phyloP scores from a whole-genome alignment of 495 filamentous ascomycete species.

The Neurospora terricola region DNA sequence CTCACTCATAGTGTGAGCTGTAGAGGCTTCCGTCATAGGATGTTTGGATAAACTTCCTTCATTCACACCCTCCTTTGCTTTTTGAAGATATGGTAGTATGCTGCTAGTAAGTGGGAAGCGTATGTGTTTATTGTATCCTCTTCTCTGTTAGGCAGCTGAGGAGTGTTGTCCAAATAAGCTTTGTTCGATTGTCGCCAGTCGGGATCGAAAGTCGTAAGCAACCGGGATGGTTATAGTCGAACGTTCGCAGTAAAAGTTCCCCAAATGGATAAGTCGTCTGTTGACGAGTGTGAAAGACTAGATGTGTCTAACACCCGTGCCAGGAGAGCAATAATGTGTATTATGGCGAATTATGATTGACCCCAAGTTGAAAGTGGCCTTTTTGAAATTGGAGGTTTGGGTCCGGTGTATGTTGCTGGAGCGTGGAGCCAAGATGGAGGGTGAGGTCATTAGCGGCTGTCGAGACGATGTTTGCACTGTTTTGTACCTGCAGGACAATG shows the following conservation, averaged over 20 bases:
- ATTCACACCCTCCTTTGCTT: background rate
- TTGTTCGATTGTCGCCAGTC: background rate
- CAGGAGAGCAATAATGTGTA: background rate
- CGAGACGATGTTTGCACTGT: background rate
- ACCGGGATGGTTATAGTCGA: background rate
- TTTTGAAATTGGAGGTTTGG: background rate
- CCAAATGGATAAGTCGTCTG: background rate
- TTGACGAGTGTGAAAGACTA: background rate
- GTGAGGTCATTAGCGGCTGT: background rate
- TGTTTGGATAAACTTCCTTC: background rate
- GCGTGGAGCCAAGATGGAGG: background rate
- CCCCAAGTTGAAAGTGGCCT: background rate
- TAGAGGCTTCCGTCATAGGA: background rate
- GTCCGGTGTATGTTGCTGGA: background rate
- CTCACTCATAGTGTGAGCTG: conserved; percentile 57
- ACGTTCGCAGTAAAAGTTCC: background rate
- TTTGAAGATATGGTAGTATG: background rate
- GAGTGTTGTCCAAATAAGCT: background rate
- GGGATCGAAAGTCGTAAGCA: background rate
- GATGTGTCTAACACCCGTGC: background rate
- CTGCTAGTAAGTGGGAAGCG: background rate
- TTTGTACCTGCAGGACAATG: background rate
- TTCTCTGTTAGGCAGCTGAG: background rate
- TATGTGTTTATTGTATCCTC: background rate
- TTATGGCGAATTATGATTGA: background rate